A percentile compares a stretch with the other conserved stretches of the same genome.
These are phyloP conservation scores for Anthostomella pinea DNA, from an alignment of 2,329 filamentous ascomycete genomes.

Conservation along the genomic window DNA sequence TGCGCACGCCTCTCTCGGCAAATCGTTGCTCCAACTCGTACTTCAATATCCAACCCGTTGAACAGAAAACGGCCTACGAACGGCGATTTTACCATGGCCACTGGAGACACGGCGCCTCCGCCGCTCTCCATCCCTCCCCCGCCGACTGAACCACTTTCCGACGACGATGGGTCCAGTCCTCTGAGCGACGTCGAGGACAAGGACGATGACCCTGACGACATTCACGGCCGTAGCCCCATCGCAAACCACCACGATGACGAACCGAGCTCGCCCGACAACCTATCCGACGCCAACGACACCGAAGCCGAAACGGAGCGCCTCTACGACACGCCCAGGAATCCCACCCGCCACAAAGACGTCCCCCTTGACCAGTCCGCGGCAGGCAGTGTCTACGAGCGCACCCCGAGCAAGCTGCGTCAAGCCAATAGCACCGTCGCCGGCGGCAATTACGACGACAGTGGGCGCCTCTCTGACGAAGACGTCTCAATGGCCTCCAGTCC, in stretches of 20 bases:
- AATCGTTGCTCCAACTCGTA: not conserved
- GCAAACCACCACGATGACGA: slow-evolving; percentile 25
- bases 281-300: slow-evolving; percentile 63
- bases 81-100: slow-evolving; percentile 43
- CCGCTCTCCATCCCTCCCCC: slow-evolving; percentile 49
- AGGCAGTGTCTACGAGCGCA: slow-evolving; percentile 58
- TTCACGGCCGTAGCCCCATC: slow-evolving; percentile 40
- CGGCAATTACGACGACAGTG: slow-evolving; percentile 38
- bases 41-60: slow-evolving; percentile 1
- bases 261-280: slow-evolving; percentile 46
- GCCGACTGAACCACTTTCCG: slow-evolving; percentile 44
- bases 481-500: slow-evolving; percentile 33
- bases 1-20: too few relatives aligned
- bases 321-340: slow-evolving; percentile 76
- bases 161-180: slow-evolving; percentile 77
- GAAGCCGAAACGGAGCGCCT: slow-evolving; percentile 94
- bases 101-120: slow-evolving; percentile 46
- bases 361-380: slow-evolving; percentile 55
- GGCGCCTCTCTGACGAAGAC: slow-evolving; percentile 33
- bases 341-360: slow-evolving; percentile 57
- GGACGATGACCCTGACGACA: slow-evolving; percentile 66
- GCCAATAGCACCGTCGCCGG: slow-evolving; percentile 21
- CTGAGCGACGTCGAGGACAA: slow-evolving; percentile 88
- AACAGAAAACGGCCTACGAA: not conserved
- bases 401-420: slow-evolving; percentile 72